Percentiles rank a stretch among this genome's conserved stretches.
phyloP scores from a whole-genome alignment of 208 protist genomes.

The Leishmania amazonensis region DNA sequence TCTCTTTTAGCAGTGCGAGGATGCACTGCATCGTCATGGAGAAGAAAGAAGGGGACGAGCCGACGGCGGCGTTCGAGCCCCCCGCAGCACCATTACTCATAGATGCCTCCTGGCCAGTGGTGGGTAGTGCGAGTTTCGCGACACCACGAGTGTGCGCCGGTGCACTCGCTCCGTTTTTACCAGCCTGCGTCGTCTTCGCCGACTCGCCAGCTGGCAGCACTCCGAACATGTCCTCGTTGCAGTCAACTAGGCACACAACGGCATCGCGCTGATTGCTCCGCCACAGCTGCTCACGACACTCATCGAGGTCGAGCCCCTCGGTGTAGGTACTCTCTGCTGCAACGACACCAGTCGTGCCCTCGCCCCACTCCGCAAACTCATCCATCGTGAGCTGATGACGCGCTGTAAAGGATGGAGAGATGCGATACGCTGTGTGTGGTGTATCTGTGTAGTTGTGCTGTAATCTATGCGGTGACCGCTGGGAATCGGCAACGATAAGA shows the following conservation, averaged over 20 bases:
- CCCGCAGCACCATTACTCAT: neutral
- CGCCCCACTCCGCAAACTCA: slow-evolving; percentile 55
- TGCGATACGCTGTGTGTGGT: neutral
- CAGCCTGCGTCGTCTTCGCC: neutral
- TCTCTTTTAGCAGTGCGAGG: slow-evolving; percentile 60
- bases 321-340: slow-evolving; percentile 17
- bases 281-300: slow-evolving; percentile 13
- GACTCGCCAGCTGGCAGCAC: neutral
- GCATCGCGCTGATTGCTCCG: slow-evolving; percentile 47
- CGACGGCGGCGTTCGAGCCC: neutral
- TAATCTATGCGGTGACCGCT: neutral
- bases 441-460: neutral
- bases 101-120: neutral
- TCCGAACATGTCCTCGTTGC: slow-evolving; percentile 60
- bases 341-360: slow-evolving; percentile 34
- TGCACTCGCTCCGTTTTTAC: neutral
- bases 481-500: neutral
- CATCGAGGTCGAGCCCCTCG: slow-evolving; percentile 24
- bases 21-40: slow-evolving; percentile 50
- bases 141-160: neutral
- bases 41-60: slow-evolving; percentile 27
- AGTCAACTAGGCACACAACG: slow-evolving; percentile 83
- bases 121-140: neutral
- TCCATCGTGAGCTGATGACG: slow-evolving; percentile 28
- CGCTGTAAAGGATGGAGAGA: neutral